These are phyloP conservation scores for Auriscalpium orientale DNA, from an alignment of 768 basidiomycete genomes.

Conservation along the genomic window DNA sequence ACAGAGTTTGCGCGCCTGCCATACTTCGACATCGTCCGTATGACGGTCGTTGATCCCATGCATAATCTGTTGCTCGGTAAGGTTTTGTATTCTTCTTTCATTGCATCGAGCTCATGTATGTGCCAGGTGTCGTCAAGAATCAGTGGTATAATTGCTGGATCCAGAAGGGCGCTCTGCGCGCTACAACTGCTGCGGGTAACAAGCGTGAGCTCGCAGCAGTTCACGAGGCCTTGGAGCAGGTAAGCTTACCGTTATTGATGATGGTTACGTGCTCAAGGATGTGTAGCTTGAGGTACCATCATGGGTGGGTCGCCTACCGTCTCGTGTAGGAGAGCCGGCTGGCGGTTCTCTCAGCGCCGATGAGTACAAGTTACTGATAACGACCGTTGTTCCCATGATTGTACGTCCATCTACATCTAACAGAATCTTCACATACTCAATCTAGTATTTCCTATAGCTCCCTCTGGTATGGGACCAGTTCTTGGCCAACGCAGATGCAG, in stretches of 20 bases:
- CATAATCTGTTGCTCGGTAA: conserved; percentile 9
- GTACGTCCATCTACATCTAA: conserved; percentile 6
- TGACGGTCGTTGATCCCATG: conserved; percentile 15
- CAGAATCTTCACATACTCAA: background rate
- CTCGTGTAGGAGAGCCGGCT: conserved; percentile 23
- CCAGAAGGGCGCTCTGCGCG: background rate
- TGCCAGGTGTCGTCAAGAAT: conserved; percentile 19
- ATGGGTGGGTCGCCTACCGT: conserved; percentile 22
- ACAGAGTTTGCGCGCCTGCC: conserved; percentile 9
- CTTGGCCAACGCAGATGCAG: background rate
- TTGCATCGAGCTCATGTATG: background rate
- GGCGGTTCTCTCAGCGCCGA: conserved; percentile 24
- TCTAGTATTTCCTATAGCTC: background rate
- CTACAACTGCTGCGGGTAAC: background rate
- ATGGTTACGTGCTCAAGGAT: background rate
- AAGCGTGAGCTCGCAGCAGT: background rate
- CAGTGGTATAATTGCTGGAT: conserved; percentile 22
- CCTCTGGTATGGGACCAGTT: background rate
- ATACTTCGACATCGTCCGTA: conserved; percentile 11
- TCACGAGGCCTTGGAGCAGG: background rate
- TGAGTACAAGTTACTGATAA: conserved; percentile 23
- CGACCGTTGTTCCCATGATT: conserved; percentile 17
- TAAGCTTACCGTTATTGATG: background rate
- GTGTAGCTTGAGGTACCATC: conserved; percentile 20
- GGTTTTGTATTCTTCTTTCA: background rate